phyloP scores from a whole-genome alignment of 208 protist genomes.

The Vickermania spadyakhi region DNA sequence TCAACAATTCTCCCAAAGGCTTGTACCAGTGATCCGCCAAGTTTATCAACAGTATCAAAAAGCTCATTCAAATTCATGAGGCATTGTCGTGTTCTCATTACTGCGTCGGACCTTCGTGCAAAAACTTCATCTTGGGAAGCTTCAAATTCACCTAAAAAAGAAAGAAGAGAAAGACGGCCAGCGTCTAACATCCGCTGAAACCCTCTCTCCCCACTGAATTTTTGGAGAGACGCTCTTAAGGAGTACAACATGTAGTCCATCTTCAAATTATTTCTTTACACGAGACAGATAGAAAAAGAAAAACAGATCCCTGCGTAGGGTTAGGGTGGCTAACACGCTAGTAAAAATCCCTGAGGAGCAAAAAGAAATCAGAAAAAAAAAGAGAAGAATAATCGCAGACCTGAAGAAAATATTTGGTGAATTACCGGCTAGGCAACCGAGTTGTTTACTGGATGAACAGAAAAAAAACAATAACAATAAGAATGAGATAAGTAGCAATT shows the following conservation, averaged over 20 bases:
- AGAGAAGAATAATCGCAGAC: too few species aligned
- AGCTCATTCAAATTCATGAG: conserved; percentile 31
- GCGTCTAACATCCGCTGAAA: conserved; percentile 23
- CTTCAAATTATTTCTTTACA: too few species aligned
- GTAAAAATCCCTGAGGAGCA: too few species aligned
- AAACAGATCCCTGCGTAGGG: too few species aligned
- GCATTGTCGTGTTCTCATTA: conserved; percentile 26
- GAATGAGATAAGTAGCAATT: too few species aligned
- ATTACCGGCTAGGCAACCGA: too few species aligned
- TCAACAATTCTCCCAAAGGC: conserved; percentile 24
- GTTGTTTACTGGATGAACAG: too few species aligned
- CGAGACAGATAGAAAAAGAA: too few species aligned
- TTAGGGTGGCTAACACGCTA: too few species aligned
- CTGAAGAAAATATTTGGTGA: too few species aligned
- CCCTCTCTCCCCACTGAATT: conserved; percentile 30
- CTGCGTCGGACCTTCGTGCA: conserved; percentile 19
- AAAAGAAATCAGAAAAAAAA: too few species aligned
- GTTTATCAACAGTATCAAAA: conserved; percentile 21
- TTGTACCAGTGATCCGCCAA: conserved; percentile 14
- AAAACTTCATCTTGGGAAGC: conserved; percentile 40
- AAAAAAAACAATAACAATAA: too few species aligned
- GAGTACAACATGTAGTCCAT: conserved; percentile 36
- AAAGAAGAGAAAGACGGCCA: conserved; percentile 39
- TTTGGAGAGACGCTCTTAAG: conserved; percentile 24
- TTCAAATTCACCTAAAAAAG: conserved; percentile 49